phyloP scores from a whole-genome alignment of 768 basidiomycete species.

The Trametes sanguinea region DNA sequence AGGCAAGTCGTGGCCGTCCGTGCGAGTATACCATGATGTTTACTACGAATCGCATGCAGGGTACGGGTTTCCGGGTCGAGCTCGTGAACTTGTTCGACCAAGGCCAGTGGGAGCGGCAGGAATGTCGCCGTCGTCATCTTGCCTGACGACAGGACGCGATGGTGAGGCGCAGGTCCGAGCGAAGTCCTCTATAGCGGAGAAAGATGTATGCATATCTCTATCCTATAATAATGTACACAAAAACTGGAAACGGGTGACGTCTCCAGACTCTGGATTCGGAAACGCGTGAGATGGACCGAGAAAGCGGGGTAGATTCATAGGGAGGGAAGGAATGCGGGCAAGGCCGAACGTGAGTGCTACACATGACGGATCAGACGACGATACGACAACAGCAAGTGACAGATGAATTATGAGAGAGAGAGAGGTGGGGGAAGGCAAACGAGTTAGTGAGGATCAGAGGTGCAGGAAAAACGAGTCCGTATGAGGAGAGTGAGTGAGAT shows the following conservation, averaged over 20 bases:
- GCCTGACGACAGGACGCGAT: background rate
- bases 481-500: background rate
- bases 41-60: background rate
- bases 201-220: constrained; percentile 14
- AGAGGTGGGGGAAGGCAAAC: background rate
- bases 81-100: constrained; percentile 75
- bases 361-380: constrained; percentile 9
- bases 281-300: background rate
- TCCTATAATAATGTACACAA: constrained; percentile 12
- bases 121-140: constrained; percentile 59
- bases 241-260: background rate
- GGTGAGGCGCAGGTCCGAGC: background rate
- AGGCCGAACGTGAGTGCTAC: constrained; percentile 4
- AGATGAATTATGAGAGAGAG: background rate
- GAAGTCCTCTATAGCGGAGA: background rate
- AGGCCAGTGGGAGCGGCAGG: constrained; percentile 65
- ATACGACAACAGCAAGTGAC: constrained; percentile 13
- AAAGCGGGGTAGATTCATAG: background rate
- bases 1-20: constrained; percentile 22
- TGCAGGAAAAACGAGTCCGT: background rate
- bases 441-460: background rate
- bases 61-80: constrained; percentile 34
- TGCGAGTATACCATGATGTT: background rate
- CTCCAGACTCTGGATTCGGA: background rate
- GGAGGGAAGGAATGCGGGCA: background rate